Base-by-base conservation (phyloP, 257 asterid genomes). In the Mitragyna speciosa region DNA sequence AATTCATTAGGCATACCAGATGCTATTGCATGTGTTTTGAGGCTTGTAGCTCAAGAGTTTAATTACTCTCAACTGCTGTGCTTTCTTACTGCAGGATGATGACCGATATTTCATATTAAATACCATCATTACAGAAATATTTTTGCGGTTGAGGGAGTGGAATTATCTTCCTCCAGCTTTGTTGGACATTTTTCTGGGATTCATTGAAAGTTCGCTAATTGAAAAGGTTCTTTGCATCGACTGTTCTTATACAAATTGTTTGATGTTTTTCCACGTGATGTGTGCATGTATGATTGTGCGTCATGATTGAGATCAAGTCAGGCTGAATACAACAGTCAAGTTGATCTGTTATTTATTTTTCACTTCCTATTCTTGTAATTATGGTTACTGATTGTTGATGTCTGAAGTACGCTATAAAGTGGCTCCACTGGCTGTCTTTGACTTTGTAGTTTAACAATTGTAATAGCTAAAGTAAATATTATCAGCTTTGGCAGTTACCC, bases 101-200 rank as follows among this genome's bases (percentile, higher is more conserved):
- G 90, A 88, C 47, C 89, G 92, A 77, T 83, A 87, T 77, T 89
- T 89, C 84, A 73, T 80, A 85, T 83, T 93, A 83, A 94, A 95
- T 88, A 85, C 86, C 65, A 84, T 88, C 65, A 87, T 89, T 82
- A 82, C 97, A 71, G 84, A 89, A 88, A 87, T 91, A 87, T 91
- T 84, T 89, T 83, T 93, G 87, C 96, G 77, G 86, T 77, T 85
- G 78, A 90, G 90, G 82, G 84, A 88, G 73, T 86, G 90, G 89
- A 80, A 72, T 76, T 51, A 73, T 77, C 82, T 85, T 72, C 85
- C 91, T 73, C 78, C 88, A 79, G 83, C 86, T 78, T 88, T 90
- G 80, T 74, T 90, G 88, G 98, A 87, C 77, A 90, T 81, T 74
- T 87, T 93, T 82, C 87, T 95, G 84, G 94, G 82, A 85, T 93